Evolutionary conservation across 805 yeast genomes (phyloP), one percentile per base, ranked within the genome.

Genomic region (Pichia phayaonensis): DNA sequence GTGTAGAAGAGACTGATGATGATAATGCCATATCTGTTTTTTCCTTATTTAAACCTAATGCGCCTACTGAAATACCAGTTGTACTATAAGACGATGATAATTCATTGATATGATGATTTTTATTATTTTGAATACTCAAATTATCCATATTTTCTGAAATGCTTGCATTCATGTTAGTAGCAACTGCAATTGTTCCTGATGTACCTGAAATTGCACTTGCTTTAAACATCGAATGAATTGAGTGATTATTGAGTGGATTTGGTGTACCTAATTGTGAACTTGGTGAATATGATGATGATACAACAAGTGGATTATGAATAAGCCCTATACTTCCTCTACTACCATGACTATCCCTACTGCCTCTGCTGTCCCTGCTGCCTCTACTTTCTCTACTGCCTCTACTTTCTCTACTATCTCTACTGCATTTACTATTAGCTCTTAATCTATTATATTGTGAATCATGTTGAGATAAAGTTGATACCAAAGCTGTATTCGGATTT

Each of bases 201-300:
- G 57, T 50, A 11, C 51, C 51, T 6, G 55, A 46, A 23, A 48
- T 42, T 15, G 57, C 52, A 20, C 44, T 40, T 7, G 57, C 54
- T 39, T 52, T 54, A 20, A 52, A 42, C 23, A 48, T 42, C 10
- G 51, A 51, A 38, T 48, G 54, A 13, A 47, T 31, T 6, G 51
- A 47, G 6, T 47, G 46, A 22, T 42, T n/a, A 18, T 24, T 45
- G 10, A 34, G n/a, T 10, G 29, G 48, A 24, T 20, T 41, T 1
- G 54, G 24, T 5, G 47, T 50, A 1, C 47, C 50, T 7, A 34
- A 34, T 20, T 46, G 42, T 8, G 54, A 54, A 2, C 10, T 38
- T 21, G 54, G 54, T 12, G 54, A 47, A 26, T 43, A 44, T 12
- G 52, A 50, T 15, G 49, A 38, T 15, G 42, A 20, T 0, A 18